A percentile compares a stretch with the other conserved stretches of the same genome.
phyloP scores from a whole-genome alignment of 768 basidiomycete genomes.

The Leccinum pellstonianum region DNA sequence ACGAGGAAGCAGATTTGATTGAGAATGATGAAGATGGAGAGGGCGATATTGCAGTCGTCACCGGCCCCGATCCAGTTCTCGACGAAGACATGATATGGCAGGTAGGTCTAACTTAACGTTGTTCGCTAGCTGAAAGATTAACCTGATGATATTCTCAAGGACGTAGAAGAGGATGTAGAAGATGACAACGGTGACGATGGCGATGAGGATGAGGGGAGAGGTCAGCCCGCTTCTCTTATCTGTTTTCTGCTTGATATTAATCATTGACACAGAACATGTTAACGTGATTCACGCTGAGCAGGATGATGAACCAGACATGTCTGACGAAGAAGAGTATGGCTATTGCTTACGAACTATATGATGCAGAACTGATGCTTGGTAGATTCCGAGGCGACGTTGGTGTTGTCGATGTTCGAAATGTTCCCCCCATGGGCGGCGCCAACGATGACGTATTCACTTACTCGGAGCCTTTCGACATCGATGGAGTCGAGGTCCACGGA shows the following conservation, averaged over 20 bases:
- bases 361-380: conserved; percentile 17
- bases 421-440: conserved; percentile 24
- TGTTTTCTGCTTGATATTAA: conserved; percentile 11
- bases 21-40: conserved; percentile 62
- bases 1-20: conserved; percentile 58
- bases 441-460: conserved; percentile 57
- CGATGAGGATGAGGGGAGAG: conserved; percentile 33
- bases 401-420: conserved; percentile 37
- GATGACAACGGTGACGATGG: conserved; percentile 66
- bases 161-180: conserved; percentile 53
- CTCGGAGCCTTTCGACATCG: conserved; percentile 50
- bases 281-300: conserved; percentile 63
- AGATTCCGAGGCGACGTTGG: conserved; percentile 44
- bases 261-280: conserved; percentile 39
- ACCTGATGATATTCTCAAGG: conserved; percentile 33
- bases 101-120: conserved; percentile 35
- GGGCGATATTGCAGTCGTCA: conserved; percentile 48
- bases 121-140: conserved; percentile 10
- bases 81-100: conserved; percentile 59
- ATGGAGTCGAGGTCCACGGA: conserved; percentile 42
- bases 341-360: conserved; percentile 6
- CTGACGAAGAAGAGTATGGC: conserved; percentile 65
- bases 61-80: conserved; percentile 47
- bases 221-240: conserved; percentile 6
- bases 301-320: conserved; percentile 61